phyloP scores from a whole-genome alignment of 805 yeast species.

The Brettanomyces naardenensis region DNA sequence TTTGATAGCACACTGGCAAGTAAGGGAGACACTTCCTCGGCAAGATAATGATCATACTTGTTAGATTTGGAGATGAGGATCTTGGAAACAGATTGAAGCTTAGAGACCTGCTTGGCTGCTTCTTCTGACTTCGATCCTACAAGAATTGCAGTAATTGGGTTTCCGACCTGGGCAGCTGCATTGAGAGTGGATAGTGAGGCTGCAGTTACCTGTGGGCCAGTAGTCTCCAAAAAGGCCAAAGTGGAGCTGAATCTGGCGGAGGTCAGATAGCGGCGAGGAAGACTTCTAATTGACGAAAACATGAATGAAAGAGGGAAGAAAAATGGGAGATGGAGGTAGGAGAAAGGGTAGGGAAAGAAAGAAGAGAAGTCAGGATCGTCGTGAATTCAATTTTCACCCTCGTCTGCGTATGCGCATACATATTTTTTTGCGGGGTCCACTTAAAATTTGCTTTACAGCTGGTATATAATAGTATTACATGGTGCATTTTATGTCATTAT shows the following conservation, averaged over 20 bases:
- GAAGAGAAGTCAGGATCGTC: too few species aligned
- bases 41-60: slow-evolving; percentile 60
- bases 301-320: neutral
- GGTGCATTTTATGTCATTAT: neutral
- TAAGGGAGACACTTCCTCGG: slow-evolving; percentile 77
- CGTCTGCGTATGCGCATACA: too few species aligned
- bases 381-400: too few species aligned
- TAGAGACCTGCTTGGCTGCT: slow-evolving; percentile 43
- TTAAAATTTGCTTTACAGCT: too few species aligned
- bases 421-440: too few species aligned
- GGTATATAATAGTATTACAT: too few species aligned
- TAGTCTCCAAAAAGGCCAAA: slow-evolving; percentile 66
- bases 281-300: neutral
- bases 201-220: slow-evolving; percentile 48
- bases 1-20: slow-evolving; percentile 37
- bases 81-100: slow-evolving; percentile 44
- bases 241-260: slow-evolving; percentile 53
- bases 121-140: slow-evolving; percentile 54
- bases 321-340: neutral
- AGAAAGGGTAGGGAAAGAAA: neutral
- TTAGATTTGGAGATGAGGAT: slow-evolving; percentile 51
- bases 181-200: slow-evolving; percentile 63
- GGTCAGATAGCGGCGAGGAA: neutral
- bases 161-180: slow-evolving; percentile 72
- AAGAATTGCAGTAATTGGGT: slow-evolving; percentile 73